phyloP scores from a whole-genome alignment of 1,284 basidiomycete genomes.

The Psilocybe mexicana region DNA sequence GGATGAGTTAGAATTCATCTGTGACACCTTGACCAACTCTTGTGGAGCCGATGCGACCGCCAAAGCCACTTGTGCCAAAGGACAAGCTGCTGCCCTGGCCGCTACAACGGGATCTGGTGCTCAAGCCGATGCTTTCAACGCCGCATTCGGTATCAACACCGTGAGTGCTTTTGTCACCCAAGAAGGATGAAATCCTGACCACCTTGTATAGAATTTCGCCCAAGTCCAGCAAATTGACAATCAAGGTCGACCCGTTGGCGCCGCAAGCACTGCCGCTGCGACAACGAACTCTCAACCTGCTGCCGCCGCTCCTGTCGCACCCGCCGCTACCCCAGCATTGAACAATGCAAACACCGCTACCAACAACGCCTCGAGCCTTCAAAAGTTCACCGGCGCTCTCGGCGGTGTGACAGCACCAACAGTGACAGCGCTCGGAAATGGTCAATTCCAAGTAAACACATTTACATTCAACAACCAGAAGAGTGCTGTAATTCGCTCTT shows the following conservation, averaged over 20 bases:
- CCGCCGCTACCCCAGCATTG: conserved; percentile 1
- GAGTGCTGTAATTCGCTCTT: conserved; percentile 42
- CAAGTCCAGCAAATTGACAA: conserved; percentile 37
- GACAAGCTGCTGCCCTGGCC: conserved; percentile 42
- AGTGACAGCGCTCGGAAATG: conserved; percentile 34
- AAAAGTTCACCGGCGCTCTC: conserved; percentile 37
- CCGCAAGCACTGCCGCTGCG: neutral
- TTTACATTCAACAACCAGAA: conserved; percentile 32
- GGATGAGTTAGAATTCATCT: conserved; percentile 45
- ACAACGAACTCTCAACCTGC: conserved; percentile 5
- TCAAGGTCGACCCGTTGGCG: conserved; percentile 34
- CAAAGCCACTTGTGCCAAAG: conserved; percentile 47
- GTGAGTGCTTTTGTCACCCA: conserved; percentile 24
- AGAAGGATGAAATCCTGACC: neutral
- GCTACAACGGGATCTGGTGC: conserved; percentile 46
- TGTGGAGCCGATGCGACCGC: conserved; percentile 54
- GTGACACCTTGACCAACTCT: conserved; percentile 50
- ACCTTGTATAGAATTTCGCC: conserved; percentile 37
- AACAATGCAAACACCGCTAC: conserved; percentile 10
- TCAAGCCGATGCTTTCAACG: conserved; percentile 62
- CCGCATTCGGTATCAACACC: conserved; percentile 49
- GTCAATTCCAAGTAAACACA: conserved; percentile 38
- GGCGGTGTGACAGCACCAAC: conserved; percentile 37
- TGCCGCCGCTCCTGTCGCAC: conserved; percentile 12
- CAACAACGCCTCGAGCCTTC: conserved; percentile 32